Percentiles rank a stretch among this genome's conserved stretches.
These are phyloP conservation scores for Globisporangium polare DNA, from an alignment of 352 stramenopile genomes.

Conservation along the genomic window DNA sequence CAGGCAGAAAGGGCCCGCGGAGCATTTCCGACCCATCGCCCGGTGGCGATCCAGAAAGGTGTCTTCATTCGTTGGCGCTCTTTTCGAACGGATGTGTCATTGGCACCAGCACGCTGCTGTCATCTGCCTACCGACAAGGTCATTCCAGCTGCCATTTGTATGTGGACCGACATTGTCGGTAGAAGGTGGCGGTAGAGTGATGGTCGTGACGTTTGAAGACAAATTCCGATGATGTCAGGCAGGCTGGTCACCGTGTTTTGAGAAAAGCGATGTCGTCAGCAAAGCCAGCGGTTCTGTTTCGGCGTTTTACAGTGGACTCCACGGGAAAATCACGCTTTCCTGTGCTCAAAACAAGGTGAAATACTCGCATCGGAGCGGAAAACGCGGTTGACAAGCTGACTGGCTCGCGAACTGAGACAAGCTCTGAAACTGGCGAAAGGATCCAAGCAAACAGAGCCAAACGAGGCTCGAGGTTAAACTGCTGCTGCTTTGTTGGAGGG, in stretches of 20 bases:
- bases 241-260: not conserved
- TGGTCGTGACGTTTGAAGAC: slow-evolving; percentile 1
- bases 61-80: slow-evolving; percentile 1
- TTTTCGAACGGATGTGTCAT: slow-evolving; percentile 3
- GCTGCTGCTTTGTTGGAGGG: not conserved
- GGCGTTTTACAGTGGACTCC: not conserved
- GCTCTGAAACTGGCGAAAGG: slow-evolving; percentile 1
- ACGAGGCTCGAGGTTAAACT: not conserved
- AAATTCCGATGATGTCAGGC: slow-evolving; percentile 1
- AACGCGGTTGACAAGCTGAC: not conserved
- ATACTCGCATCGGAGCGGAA: not conserved
- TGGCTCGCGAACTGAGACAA: not conserved
- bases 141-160: not conserved
- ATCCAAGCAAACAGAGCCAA: not conserved
- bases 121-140: not conserved
- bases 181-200: not conserved
- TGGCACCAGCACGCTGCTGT: not conserved
- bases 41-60: not conserved
- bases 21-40: not conserved
- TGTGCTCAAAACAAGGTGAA: not conserved
- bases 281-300: not conserved
- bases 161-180: slow-evolving; percentile 1
- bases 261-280: not conserved
- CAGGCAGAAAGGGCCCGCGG: not conserved
- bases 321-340: not conserved